Base-by-base conservation (phyloP, 495 filamentous ascomycete genomes). In the Durotheca rogersii region DNA sequence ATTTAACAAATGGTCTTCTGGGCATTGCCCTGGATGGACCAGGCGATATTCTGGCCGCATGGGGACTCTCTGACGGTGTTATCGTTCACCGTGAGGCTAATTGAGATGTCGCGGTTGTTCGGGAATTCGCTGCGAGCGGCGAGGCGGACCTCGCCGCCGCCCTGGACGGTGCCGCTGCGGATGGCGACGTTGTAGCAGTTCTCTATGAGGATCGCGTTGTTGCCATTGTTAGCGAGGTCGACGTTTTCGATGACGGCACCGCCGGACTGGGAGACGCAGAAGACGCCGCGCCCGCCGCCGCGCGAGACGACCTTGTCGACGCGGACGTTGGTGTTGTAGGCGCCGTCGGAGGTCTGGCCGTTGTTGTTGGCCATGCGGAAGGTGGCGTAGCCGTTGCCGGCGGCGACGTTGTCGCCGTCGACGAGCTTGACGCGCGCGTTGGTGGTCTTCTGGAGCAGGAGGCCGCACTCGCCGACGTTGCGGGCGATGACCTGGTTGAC, bases 131-230 rank as follows among this genome's bases (percentile, higher is more conserved):
- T 42, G 19, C 72, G 57, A 2, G 72, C 70, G 7, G 72, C 34
- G 19, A 76, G 29, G 12, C 73, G 60, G 14, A 76, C 71, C 62
- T 76, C 72, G 0, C 73, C 73, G 1, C 73, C 73, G 1, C 73
- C 73, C 3, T 63, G 55, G 31, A 76, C 69, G 3, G 61, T 74
- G 0, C 73, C 73, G n/a, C 68, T 53, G 4, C 47, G 51, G 55
- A 76, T 76, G 1, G 41, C 47, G 6, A 76, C 36, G 27, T 71
- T 71, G 51, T 76, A 76, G 61, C 73, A 74, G 47, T 76, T 76
- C 61, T 76, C 73, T 23, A 76, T 70, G 33, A 76, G 62, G 18
- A 76, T 68, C 18, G 73, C 68, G 30, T 76, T 76, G 47, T 74
- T 74, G 4, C 70, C 73, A 48, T 74, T 76, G 51, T 55, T 54